Evolutionary conservation across 2,329 filamentous ascomycete genomes (phyloP).

Genomic region (Chaetomium globosum): DNA sequence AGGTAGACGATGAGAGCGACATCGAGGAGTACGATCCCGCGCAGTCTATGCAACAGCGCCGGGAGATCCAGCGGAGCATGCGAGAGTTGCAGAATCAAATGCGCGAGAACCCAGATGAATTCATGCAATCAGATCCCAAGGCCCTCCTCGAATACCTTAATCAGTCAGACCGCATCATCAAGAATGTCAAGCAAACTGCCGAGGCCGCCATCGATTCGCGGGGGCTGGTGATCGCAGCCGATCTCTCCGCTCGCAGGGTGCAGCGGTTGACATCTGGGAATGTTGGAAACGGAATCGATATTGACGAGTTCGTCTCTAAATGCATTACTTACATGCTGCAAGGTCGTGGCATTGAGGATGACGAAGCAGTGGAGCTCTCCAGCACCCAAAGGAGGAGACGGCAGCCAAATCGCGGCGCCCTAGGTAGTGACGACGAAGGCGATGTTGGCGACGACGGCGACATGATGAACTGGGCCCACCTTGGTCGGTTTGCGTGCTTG

Average conservation of each 20-base stretch:
- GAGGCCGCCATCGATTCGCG: constrained; percentile 90
- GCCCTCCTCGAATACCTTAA: constrained; percentile 68
- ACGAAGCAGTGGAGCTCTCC: constrained; percentile 54
- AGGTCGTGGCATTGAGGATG: constrained; percentile 58
- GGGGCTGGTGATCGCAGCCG: constrained; percentile 78
- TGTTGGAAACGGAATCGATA: constrained; percentile 73
- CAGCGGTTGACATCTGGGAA: constrained; percentile 73
- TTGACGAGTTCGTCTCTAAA: constrained; percentile 90
- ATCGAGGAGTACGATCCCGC: constrained; percentile 74
- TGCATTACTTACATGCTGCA: constrained; percentile 84
- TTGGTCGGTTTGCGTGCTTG: constrained; percentile 77
- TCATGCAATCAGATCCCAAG: constrained; percentile 63
- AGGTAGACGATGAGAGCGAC: constrained; percentile 38
- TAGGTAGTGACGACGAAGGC: constrained; percentile 62
- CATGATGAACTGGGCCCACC: constrained; percentile 80
- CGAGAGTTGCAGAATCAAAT: constrained; percentile 67
- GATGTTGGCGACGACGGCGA: constrained; percentile 72
- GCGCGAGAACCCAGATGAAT: constrained; percentile 66
- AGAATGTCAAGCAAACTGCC: constrained; percentile 78
- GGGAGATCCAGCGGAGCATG: constrained; percentile 68
- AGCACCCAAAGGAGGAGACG: constrained; percentile 54
- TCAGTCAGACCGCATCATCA: constrained; percentile 66
- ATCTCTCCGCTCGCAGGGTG: constrained; percentile 78
- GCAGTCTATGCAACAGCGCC: constrained; percentile 73
- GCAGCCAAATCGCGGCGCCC: constrained; percentile 43